These are phyloP conservation scores for Plenodomus tracheiphilus DNA, from an alignment of 2,329 filamentous ascomycete genomes.

Conservation along the genomic window DNA sequence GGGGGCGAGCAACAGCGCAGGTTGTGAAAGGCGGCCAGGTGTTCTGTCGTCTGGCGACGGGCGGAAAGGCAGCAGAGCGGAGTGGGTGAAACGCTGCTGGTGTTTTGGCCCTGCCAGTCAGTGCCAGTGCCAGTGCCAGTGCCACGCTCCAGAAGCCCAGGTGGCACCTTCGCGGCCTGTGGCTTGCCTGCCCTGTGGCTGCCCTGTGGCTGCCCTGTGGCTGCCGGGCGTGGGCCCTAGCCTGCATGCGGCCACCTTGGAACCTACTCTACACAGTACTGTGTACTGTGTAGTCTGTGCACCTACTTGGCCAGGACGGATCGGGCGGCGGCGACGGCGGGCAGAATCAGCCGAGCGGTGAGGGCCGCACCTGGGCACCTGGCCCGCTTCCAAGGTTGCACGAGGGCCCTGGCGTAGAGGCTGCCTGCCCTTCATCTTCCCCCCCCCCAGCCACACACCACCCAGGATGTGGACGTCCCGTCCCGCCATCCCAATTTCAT, in stretches of 20 bases:
- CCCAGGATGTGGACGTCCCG: neutral
- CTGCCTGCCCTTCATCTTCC: neutral
- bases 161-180: neutral
- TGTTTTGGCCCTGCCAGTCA: constrained; percentile 2
- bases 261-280: too few species aligned
- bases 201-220: too few species aligned
- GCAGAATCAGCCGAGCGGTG: constrained; percentile 1
- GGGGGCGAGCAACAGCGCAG: constrained; percentile 2
- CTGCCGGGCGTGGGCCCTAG: neutral
- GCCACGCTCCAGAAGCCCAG: neutral
- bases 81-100: constrained; percentile 6
- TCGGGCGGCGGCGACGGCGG: neutral
- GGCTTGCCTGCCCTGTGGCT: too few species aligned
- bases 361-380: too few species aligned
- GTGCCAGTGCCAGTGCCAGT: neutral
- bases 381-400: too few species aligned
- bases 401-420: neutral
- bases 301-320: too few species aligned
- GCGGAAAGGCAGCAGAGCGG: neutral
- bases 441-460: neutral
- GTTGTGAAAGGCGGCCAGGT: too few species aligned
- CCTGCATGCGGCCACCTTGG: neutral
- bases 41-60: too few species aligned
- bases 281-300: too few species aligned
- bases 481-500: constrained; percentile 18